Conservation (phyloP, 1,284 basidiomycete species). For the Moesziomyces globuligerus region DNA sequence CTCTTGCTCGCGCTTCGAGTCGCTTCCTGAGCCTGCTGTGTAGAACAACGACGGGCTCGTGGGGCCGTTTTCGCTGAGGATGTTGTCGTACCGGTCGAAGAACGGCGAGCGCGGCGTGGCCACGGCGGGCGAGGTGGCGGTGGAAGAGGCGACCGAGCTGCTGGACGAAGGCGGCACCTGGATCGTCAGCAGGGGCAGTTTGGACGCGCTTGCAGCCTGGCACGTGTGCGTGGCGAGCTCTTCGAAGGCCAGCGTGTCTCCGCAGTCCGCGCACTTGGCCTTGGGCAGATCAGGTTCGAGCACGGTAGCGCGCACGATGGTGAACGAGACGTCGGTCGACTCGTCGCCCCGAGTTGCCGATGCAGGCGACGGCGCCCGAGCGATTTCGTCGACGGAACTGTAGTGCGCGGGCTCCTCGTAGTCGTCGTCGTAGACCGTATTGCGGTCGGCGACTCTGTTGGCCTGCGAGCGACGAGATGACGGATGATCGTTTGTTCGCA, state of each 20-base stretch:
- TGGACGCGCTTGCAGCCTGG: slow-evolving; percentile 10
- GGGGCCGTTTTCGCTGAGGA: slow-evolving; percentile 24
- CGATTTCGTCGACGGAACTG: slow-evolving; percentile 1
- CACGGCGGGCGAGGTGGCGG: slow-evolving; percentile 11
- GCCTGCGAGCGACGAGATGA: background rate
- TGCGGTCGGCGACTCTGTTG: slow-evolving; percentile 18
- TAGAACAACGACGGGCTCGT: slow-evolving; percentile 30
- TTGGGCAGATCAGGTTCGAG: slow-evolving; percentile 46
- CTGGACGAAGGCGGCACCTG: slow-evolving; percentile 20
- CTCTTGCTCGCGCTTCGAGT: slow-evolving; percentile 7
- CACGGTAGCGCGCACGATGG: slow-evolving; percentile 40
- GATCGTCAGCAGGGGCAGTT: slow-evolving; percentile 29
- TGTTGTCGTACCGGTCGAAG: slow-evolving; percentile 44
- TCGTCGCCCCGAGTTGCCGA: slow-evolving; percentile 10
- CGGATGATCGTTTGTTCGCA: background rate
- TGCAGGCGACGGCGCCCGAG: slow-evolving; percentile 12
- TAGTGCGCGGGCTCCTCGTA: slow-evolving; percentile 31
- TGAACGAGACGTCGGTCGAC: slow-evolving; percentile 11
- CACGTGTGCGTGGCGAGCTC: slow-evolving; percentile 52
- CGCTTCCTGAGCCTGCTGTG: background rate
- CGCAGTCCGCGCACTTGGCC: slow-evolving; percentile 60
- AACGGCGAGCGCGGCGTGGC: slow-evolving; percentile 42
- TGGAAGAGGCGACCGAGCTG: slow-evolving; percentile 15
- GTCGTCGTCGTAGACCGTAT: slow-evolving; percentile 45
- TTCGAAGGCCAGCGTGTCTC: slow-evolving; percentile 49